phyloP scores from a whole-genome alignment of 768 basidiomycete species.

The Cyclocybe aegerita region DNA sequence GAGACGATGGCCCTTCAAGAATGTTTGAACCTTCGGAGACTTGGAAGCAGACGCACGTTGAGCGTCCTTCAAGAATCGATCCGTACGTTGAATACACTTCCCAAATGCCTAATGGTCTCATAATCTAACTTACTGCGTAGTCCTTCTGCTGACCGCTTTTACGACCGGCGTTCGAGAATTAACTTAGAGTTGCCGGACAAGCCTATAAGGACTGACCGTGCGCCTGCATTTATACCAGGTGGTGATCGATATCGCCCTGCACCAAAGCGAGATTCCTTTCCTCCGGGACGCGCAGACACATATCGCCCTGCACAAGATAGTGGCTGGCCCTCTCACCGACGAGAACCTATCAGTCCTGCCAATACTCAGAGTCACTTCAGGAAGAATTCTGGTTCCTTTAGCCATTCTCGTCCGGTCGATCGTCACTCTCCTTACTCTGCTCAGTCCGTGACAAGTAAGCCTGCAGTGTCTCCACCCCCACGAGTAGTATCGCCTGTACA shows the following conservation, averaged over 20 bases:
- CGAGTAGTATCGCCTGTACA: constrained; percentile 22
- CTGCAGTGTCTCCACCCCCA: constrained; percentile 28
- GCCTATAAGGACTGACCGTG: constrained; percentile 29
- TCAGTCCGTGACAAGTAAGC: constrained; percentile 21
- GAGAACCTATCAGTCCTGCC: constrained; percentile 24
- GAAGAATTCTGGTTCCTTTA: constrained; percentile 22
- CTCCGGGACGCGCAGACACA: constrained; percentile 37
- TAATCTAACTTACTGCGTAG: constrained; percentile 13
- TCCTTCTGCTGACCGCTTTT: constrained; percentile 31
- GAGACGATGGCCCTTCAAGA: constrained; percentile 37
- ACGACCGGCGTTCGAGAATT: constrained; percentile 31
- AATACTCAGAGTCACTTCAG: constrained; percentile 16
- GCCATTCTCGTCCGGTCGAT: constrained; percentile 21
- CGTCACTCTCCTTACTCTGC: constrained; percentile 24
- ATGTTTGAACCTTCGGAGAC: constrained; percentile 73
- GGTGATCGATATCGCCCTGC: constrained; percentile 55
- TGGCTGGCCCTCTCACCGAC: constrained; percentile 26
- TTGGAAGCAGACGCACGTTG: constrained; percentile 63
- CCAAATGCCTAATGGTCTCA: constrained; percentile 1
- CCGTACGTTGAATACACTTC: constrained; percentile 32
- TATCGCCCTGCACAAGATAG: constrained; percentile 50
- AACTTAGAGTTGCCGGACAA: constrained; percentile 39
- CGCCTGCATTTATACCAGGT: constrained; percentile 20
- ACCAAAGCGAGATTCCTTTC: constrained; percentile 38
- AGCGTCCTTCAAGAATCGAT: constrained; percentile 41